These are phyloP conservation scores for Trichomonascaceae sp. DNA, from an alignment of 1,139 yeast genomes.

Conservation along the genomic window DNA sequence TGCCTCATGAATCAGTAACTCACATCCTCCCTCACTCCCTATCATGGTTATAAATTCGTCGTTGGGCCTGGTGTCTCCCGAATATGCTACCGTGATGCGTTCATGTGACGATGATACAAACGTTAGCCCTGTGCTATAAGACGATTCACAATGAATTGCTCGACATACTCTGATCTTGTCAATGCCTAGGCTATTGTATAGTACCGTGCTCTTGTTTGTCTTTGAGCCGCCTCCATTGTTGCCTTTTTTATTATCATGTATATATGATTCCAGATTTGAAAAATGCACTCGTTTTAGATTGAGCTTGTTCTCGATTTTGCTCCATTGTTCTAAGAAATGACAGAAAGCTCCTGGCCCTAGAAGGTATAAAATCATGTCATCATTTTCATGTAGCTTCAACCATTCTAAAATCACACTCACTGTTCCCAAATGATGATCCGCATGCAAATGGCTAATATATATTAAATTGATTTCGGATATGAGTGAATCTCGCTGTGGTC, in stretches of 20 bases:
- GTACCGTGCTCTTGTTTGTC: not conserved
- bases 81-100: conserved; percentile 68
- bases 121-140: conserved; percentile 65
- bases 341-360: conserved; percentile 74
- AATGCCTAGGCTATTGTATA: not conserved
- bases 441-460: conserved; percentile 86
- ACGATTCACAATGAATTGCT: conserved; percentile 80
- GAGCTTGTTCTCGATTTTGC: conserved; percentile 42
- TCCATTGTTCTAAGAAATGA: conserved; percentile 67
- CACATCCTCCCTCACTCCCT: conserved; percentile 51
- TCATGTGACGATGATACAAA: conserved; percentile 30
- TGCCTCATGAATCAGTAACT: conserved; percentile 85
- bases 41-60: conserved; percentile 49
- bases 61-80: conserved; percentile 94
- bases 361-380: conserved; percentile 38
- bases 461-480: conserved; percentile 56
- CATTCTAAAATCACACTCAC: conserved; percentile 64
- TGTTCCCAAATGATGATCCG: conserved; percentile 92
- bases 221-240: conserved; percentile 7
- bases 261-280: conserved; percentile 63
- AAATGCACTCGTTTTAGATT: conserved; percentile 39
- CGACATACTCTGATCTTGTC: conserved; percentile 43
- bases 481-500: conserved; percentile 34
- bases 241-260: conserved; percentile 28
- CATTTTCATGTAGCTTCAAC: conserved; percentile 39